Evolutionary conservation across 306 rosid species (phyloP), one percentile per base, ranked within the genome.

Genomic region (Fragaria nilgerrensis): DNA sequence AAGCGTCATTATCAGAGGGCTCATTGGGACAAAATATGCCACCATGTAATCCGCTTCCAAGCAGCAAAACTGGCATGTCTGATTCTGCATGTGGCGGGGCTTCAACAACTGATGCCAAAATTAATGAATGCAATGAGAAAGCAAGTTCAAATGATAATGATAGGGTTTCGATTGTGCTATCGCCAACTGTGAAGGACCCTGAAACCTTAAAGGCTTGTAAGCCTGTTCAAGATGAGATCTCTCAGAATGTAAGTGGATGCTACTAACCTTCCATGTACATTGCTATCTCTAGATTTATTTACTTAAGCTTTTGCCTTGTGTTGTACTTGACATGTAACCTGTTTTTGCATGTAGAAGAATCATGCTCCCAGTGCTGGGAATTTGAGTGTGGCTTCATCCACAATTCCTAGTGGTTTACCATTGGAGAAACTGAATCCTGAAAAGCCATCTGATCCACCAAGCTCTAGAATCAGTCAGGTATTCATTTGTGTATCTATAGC

Each of bases 181-280:
- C 62, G 23, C 77, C 82, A n/a, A 52, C 50, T 39, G 25, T 77
- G 17, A 64, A 63, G 77, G 85, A 81, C 74, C 53, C 73, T 68
- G 81, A 58, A 25, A 85, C 48, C 78, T 62, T 81, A 53, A n/a
- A 72, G 64, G 67, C 68, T 64, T 37, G 72, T 64, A 76, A 81
- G 81, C 75, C 64, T 29, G 23, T 55, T 9, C 72, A 19, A 8
- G 82, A 80, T 72, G 82, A 56, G 74, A 78, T 80, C 71, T 75
- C 79, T 68, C 75, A 20, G 65, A 78, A 89, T 88, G 97, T 90
- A 81, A 75, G 70, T n/a, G 25, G 44, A 68, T 83, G 36, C 67
- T 84, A 68, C 14, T 29, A 12, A 47, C 41, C 61, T 27, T 66
- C 36, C 25, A 10, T 39, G 64, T 44, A 9, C 23, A 5, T 50